Percentiles rank a stretch among this genome's conserved stretches.
Evolutionary conservation across 805 yeast genomes (phyloP).

Genomic region (Jamesozyma gamospora): DNA sequence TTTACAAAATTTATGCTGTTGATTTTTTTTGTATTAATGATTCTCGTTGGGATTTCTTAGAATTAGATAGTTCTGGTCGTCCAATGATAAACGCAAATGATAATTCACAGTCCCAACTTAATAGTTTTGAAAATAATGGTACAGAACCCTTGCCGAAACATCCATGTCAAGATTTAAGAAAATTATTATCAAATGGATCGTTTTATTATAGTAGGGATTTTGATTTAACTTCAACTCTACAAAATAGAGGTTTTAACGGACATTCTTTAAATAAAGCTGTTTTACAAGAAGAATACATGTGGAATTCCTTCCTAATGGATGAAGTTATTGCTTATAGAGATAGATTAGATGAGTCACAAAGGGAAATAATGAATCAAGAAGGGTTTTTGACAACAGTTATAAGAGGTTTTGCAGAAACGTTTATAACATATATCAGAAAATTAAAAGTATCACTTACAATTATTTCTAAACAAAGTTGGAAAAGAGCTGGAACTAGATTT

Average conservation of each 20-base stretch:
- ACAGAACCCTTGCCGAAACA: constrained; percentile 41
- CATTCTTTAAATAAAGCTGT: constrained; percentile 42
- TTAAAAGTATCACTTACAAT: constrained; percentile 51
- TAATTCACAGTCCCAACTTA: constrained; percentile 9
- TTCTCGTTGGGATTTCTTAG: constrained; percentile 73
- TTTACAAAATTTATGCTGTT: constrained; percentile 69
- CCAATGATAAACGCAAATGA: constrained; percentile 2
- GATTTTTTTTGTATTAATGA: constrained; percentile 73
- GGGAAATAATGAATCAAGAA: constrained; percentile 54
- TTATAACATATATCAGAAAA: constrained; percentile 31
- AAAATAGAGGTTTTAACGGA: constrained; percentile 51
- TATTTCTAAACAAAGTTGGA: constrained; percentile 89
- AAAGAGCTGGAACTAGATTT: constrained; percentile 91
- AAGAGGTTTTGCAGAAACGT: constrained; percentile 87
- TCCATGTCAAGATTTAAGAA: constrained; percentile 74
- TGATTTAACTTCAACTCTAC: constrained; percentile 81
- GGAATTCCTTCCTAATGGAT: constrained; percentile 87
- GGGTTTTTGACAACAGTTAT: constrained; percentile 85
- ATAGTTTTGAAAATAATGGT: constrained; percentile 7
- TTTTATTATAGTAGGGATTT: constrained; percentile 88
- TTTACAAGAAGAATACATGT: constrained; percentile 81
- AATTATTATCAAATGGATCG: constrained; percentile 74
- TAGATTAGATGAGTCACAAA: constrained; percentile 51
- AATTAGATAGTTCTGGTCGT: constrained; percentile 55
- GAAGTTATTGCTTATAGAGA: constrained; percentile 67